Percentiles rank a stretch among this genome's conserved stretches.
phyloP scores from a whole-genome alignment of 768 basidiomycete species.

The Rhodotorula babjevae region DNA sequence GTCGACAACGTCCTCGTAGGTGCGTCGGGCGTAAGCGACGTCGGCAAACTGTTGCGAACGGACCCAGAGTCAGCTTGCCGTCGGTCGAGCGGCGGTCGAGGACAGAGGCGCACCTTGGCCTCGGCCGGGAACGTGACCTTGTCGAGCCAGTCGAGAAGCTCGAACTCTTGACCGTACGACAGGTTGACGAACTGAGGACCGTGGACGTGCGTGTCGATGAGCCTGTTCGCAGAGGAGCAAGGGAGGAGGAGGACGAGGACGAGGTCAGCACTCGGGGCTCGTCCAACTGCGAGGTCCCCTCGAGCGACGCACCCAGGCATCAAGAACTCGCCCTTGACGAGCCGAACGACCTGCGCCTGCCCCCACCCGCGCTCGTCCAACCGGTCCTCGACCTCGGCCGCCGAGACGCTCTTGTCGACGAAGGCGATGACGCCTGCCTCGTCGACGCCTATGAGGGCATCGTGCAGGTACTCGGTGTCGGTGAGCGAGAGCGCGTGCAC shows the following conservation, averaged over 20 bases:
- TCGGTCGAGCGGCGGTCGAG: too few species aligned
- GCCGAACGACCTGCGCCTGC: not conserved
- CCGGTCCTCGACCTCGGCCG: conserved; percentile 6
- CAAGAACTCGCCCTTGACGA: conserved; percentile 36
- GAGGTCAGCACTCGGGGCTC: too few species aligned
- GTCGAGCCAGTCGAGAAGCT: conserved; percentile 83
- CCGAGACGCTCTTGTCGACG: conserved; percentile 22
- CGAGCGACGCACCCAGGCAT: conserved; percentile 40
- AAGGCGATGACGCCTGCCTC: conserved; percentile 40
- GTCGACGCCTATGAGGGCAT: conserved; percentile 41
- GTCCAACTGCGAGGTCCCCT: not conserved
- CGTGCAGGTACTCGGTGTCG: conserved; percentile 37
- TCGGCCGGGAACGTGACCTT: conserved; percentile 81
- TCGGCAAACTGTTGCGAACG: conserved; percentile 55
- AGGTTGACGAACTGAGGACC: conserved; percentile 65
- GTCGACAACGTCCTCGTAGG: conserved; percentile 68
- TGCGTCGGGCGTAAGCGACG: conserved; percentile 60
- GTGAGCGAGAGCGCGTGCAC: conserved; percentile 36
- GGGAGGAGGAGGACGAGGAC: not conserved
- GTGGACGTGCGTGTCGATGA: conserved; percentile 43
- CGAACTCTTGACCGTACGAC: conserved; percentile 64
- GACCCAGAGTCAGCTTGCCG: not conserved
- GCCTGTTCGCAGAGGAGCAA: not conserved
- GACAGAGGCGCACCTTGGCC: conserved; percentile 48
- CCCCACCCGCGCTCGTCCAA: conserved; percentile 15